A percentile compares a stretch with the other conserved stretches of the same genome.
These are phyloP conservation scores for Fusarium clavum DNA, from an alignment of 2,329 filamentous ascomycete species.

Conservation along the genomic window DNA sequence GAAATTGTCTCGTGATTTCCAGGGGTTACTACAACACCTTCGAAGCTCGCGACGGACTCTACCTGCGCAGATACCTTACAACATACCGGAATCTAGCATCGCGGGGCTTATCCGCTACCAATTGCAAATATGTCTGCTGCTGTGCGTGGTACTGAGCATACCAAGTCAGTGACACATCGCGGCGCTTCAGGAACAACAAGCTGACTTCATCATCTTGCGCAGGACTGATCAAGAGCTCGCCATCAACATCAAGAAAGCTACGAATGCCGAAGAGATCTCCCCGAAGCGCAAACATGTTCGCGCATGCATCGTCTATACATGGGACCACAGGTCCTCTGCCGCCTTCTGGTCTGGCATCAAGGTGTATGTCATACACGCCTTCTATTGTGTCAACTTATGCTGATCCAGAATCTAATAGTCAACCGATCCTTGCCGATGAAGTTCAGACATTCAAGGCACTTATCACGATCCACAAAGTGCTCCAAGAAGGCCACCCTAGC, in stretches of 20 bases:
- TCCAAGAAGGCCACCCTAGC: slow-evolving; percentile 94
- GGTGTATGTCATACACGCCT: slow-evolving; percentile 74
- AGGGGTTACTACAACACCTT: slow-evolving; percentile 33
- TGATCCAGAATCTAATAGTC: slow-evolving; percentile 62
- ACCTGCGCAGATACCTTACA: slow-evolving; percentile 16
- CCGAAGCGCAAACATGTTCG: slow-evolving; percentile 93
- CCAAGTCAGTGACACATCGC: slow-evolving; percentile 48
- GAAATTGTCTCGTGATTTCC: slow-evolving; percentile 45
- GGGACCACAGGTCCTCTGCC: slow-evolving; percentile 96
- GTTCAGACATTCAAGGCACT: slow-evolving; percentile 99
- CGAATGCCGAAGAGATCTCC: slow-evolving; percentile 74
- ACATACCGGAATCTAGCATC: slow-evolving; percentile 12
- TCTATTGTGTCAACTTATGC: slow-evolving; percentile 17
- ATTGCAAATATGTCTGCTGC: slow-evolving; percentile 48
- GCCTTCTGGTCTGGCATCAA: slow-evolving; percentile 99
- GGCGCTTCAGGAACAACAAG: slow-evolving; percentile 10
- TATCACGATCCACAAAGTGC: slow-evolving; percentile 96
- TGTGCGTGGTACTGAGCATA: slow-evolving; percentile 52
- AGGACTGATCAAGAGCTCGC: slow-evolving; percentile 77
- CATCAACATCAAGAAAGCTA: slow-evolving; percentile 78
- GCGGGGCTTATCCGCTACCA: slow-evolving; percentile 31
- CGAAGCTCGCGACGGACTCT: slow-evolving; percentile 21
- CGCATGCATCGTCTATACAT: slow-evolving; percentile 97
- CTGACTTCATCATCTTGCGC: slow-evolving; percentile 30
- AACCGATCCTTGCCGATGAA: slow-evolving; percentile 98